Base-by-base conservation (phyloP, 2,329 filamentous ascomycete genomes). In the Nothopassalora personata region DNA sequence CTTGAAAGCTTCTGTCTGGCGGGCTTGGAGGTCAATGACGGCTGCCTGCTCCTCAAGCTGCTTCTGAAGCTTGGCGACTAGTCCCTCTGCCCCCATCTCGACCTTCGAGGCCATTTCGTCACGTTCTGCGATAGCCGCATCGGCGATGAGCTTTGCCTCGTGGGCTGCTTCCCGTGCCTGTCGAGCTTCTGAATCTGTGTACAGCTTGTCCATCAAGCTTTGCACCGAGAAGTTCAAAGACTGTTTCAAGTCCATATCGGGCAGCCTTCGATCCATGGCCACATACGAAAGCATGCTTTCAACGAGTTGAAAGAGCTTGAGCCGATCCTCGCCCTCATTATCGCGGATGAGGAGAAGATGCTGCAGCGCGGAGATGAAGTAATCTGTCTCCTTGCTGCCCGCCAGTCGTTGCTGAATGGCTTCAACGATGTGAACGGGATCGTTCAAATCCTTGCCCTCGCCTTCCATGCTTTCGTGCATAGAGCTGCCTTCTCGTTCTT, bases 221-320 rank as follows among this genome's bases (percentile, higher is more conserved):
- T 97, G 94, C 9, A 99, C 94, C 0, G 93, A 97, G 70, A 97
- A 97, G 74, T 96, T 97, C 65, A 99, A 83, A 71, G 91, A 96
- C 74, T 97, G 93, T 79, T 97, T 97, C 60, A 99, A 83, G 73
- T 99, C 94, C 86, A 97, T 93, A 75, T 99, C 93, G 43, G 94
- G 94, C 64, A 97, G 76, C 64, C 94, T 84, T 71, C 94, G 85
- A 75, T 99, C 94, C 93, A 99, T 99, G 68, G 93, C 93, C 63
- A 99, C 93, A 75, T 97, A 97, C 75, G 91, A 96, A 65, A 99
- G 85, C 91, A 97, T 97, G n/a, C 90, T 88, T 75, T 99, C 94
- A 30, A 97, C 92, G 30, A 99, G 84, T 78, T 97, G 94, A 77
- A 97, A 99, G 88, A 97, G 94, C 52, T 91, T 87, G 62, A 97